phyloP scores from a whole-genome alignment of 768 basidiomycete genomes.

The Xerocomus brunneocitrinus region DNA sequence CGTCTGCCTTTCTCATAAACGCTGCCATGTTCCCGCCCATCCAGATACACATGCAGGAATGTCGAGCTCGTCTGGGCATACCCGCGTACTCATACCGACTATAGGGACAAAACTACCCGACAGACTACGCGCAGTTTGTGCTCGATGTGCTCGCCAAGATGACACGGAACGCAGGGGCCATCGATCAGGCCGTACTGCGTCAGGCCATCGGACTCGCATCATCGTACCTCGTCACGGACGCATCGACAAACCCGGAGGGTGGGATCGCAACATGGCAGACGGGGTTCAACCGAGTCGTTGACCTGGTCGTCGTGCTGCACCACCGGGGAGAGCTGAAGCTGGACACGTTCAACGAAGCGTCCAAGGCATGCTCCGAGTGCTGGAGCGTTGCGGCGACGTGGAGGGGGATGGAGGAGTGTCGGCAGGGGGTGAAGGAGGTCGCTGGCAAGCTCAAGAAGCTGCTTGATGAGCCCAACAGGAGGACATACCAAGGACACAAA shows the following conservation, averaged over 20 bases:
- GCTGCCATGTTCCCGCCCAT: slow-evolving; percentile 20
- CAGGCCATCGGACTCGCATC: slow-evolving; percentile 67
- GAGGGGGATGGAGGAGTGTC: slow-evolving; percentile 60
- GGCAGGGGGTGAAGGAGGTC: slow-evolving; percentile 56
- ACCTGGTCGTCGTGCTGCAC: slow-evolving; percentile 70
- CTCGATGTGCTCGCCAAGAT: slow-evolving; percentile 49
- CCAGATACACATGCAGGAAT: slow-evolving; percentile 30
- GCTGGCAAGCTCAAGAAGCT: slow-evolving; percentile 56
- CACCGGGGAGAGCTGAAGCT: slow-evolving; percentile 61
- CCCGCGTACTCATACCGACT: slow-evolving; percentile 3
- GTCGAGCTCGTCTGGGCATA: not conserved
- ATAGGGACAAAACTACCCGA: slow-evolving; percentile 38
- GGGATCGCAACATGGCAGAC: slow-evolving; percentile 61
- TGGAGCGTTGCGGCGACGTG: slow-evolving; percentile 71
- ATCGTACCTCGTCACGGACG: slow-evolving; percentile 75
- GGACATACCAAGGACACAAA: slow-evolving; percentile 30
- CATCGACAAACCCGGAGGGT: slow-evolving; percentile 51
- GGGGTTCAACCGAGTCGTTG: slow-evolving; percentile 66
- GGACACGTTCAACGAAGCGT: slow-evolving; percentile 68
- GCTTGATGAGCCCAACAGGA: slow-evolving; percentile 32
- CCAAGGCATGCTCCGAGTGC: slow-evolving; percentile 66
- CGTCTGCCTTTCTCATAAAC: slow-evolving; percentile 14
- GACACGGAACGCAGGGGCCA: slow-evolving; percentile 39
- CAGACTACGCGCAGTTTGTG: slow-evolving; percentile 60
- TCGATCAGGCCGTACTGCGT: slow-evolving; percentile 61